Evolutionary conservation across 768 basidiomycete genomes (phyloP).

Genomic region (Rhodocollybia butyracea): DNA sequence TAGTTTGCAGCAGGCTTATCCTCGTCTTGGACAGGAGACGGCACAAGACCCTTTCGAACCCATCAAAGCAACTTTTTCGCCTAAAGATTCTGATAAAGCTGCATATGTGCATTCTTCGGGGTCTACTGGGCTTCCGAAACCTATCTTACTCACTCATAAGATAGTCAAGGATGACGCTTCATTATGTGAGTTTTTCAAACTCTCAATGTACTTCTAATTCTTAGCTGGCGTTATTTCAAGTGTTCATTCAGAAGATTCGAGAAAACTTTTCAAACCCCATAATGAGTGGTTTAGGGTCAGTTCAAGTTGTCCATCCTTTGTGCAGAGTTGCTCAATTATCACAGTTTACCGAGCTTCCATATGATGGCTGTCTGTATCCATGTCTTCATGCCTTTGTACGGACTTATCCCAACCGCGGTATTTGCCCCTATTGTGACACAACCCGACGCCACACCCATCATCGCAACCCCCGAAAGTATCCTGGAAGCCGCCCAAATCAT

Average conservation of each 20-base stretch:
- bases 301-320: no score
- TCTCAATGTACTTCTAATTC: neutral
- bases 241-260: neutral
- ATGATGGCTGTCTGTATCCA: constrained; percentile 15
- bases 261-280: neutral
- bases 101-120: constrained; percentile 31
- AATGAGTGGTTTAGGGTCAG: constrained; percentile 10
- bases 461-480: constrained; percentile 18
- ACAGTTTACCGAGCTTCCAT: constrained; percentile 23
- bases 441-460: constrained; percentile 15
- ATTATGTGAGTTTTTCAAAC: constrained; percentile 15
- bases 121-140: constrained; percentile 27
- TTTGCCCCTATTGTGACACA: constrained; percentile 20
- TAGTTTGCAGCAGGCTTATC: constrained; percentile 19
- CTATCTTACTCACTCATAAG: constrained; percentile 20
- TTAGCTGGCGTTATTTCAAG: neutral
- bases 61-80: constrained; percentile 7
- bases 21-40: constrained; percentile 23
- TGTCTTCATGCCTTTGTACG: constrained; percentile 12
- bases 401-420: constrained; percentile 15
- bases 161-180: constrained; percentile 16
- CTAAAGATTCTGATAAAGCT: constrained; percentile 10
- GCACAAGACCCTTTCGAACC: constrained; percentile 7
- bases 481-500: constrained; percentile 17
- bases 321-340: no score